phyloP scores from a whole-genome alignment of 1,284 basidiomycete species.

The Sporisorium exsertum region DNA sequence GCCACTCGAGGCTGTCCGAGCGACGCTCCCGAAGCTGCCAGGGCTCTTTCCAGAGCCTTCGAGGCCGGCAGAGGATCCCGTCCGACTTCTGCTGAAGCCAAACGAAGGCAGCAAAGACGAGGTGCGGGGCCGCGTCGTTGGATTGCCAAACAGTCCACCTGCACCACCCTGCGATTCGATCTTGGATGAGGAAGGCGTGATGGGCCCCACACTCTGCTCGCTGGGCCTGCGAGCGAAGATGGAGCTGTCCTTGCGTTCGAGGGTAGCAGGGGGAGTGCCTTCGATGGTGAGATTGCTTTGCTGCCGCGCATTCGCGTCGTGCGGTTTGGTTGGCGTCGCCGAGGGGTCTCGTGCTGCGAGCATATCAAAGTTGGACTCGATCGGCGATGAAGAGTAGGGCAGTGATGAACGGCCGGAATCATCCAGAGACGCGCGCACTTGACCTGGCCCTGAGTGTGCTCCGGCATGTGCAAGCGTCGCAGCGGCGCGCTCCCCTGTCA shows the following conservation, averaged over 20 bases:
- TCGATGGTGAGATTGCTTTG: constrained; percentile 3
- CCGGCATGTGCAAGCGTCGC: not conserved
- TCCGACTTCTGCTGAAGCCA: constrained; percentile 42
- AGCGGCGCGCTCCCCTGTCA: constrained; percentile 12
- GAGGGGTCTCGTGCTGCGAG: constrained; percentile 12
- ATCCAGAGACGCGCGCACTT: constrained; percentile 36
- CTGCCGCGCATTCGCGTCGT: constrained; percentile 8
- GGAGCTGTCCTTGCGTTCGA: constrained; percentile 18
- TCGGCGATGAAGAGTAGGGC: constrained; percentile 20
- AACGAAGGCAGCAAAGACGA: constrained; percentile 58
- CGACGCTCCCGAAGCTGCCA: constrained; percentile 25
- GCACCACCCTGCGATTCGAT: constrained; percentile 59
- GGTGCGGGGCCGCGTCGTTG: constrained; percentile 42
- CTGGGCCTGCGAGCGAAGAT: constrained; percentile 28
- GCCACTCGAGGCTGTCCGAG: constrained; percentile 25
- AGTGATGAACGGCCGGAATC: constrained; percentile 17
- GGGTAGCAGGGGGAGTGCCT: constrained; percentile 3
- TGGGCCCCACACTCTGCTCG: constrained; percentile 28
- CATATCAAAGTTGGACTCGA: constrained; percentile 22
- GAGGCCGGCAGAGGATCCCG: constrained; percentile 38
- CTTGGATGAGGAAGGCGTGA: constrained; percentile 38
- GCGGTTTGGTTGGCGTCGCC: constrained; percentile 11
- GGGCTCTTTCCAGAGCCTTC: constrained; percentile 40
- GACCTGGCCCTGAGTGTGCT: not conserved
- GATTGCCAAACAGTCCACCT: constrained; percentile 51